Base-by-base conservation (phyloP, 139 green algal genomes). In the Micractinium conductrix region DNA sequence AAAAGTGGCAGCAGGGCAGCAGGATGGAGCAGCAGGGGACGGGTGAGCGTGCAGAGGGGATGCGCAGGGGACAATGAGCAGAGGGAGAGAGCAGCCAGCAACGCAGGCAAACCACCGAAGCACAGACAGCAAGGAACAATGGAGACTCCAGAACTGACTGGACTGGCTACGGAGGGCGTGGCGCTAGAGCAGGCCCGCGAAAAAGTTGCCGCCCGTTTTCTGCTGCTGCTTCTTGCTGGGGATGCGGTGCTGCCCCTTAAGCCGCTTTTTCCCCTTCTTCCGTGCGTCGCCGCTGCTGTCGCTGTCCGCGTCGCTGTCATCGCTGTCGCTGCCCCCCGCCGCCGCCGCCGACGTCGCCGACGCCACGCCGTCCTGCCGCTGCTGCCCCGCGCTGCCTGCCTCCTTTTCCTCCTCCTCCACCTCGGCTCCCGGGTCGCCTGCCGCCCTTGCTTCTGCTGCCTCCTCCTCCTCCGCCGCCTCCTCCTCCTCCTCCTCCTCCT, bases 171-270 rank as follows among this genome's bases (percentile, higher is more conserved):
- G n/a, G n/a, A n/a, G n/a, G n/a, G n/a, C n/a, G n/a, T n/a, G 26
- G 53, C 53, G 53, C 53, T 62, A 89, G 24, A 89, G 55, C 22
- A 90, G 40, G 53, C 70, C 86, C 5, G 68, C 45, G 69, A 90
- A 90, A 50, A 90, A 90, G 42, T 85, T 90, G n/a, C 35, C 48
- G 33, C 33, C 43, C 33, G 26, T 40, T 26, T n/a, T 42, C 33
- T 75, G 50, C 43, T 65, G 35, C 37, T 85, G 63, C 58, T 83
- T 62, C 71, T 90, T 90, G 2, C 24, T 82, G 19, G 22, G 48
- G 14, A 90, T 90, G 38, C 73, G 65, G 37, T 90, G 86, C 43
- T 74, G 74, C n/a, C 86, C 86, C 42, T 84, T 86, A 14, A 55
- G 42, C 0, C 83, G 43, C 85, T 81, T 73, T 30, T 80, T 40